These are phyloP conservation scores for Phoenix dactylifera DNA, from an alignment of 176 grass and related monocot genomes.

Conservation along the genomic window DNA sequence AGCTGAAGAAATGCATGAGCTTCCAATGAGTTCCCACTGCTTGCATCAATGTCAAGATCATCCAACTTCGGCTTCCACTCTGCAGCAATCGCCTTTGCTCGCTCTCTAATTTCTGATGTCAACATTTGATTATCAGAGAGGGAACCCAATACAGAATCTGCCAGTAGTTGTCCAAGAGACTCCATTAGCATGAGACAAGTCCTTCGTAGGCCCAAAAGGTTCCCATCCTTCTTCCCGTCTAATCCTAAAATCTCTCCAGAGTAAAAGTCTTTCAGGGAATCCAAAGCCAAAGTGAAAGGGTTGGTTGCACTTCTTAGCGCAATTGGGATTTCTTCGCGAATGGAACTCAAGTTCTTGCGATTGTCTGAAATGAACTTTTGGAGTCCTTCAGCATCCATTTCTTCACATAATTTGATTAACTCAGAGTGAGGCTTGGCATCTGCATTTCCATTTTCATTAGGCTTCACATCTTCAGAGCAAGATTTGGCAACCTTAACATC, in stretches of 20 bases:
- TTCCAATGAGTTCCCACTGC: conserved; percentile 88
- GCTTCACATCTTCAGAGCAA: conserved; percentile 7
- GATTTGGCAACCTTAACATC: conserved; percentile 28
- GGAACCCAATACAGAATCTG: conserved; percentile 15
- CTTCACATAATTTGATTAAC: conserved; percentile 47
- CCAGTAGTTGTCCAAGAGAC: conserved; percentile 51
- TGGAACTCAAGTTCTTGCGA: conserved; percentile 65
- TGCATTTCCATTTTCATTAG: conserved; percentile 25
- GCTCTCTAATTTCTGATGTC: conserved; percentile 40
- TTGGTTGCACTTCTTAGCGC: conserved; percentile 51
- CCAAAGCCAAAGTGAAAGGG: conserved; percentile 46
- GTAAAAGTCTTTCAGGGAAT: conserved; percentile 48
- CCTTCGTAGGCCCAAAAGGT: conserved; percentile 71
- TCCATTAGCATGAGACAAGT: conserved; percentile 97
- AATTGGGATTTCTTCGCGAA: conserved; percentile 70
- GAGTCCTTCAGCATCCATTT: conserved; percentile 78
- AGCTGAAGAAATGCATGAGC: conserved; percentile 98
- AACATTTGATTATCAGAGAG: conserved; percentile 25
- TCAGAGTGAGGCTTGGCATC: conserved; percentile 36
- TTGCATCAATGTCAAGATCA: conserved; percentile 64
- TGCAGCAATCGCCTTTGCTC: conserved; percentile 55
- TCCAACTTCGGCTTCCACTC: conserved; percentile 79
- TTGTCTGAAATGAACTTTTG: conserved; percentile 87
- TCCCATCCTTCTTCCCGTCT: conserved; percentile 91
- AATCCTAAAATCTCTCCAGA: conserved; percentile 40